These are phyloP conservation scores for Primulina tabacum DNA, from an alignment of 257 asterid species.

Conservation along the genomic window DNA sequence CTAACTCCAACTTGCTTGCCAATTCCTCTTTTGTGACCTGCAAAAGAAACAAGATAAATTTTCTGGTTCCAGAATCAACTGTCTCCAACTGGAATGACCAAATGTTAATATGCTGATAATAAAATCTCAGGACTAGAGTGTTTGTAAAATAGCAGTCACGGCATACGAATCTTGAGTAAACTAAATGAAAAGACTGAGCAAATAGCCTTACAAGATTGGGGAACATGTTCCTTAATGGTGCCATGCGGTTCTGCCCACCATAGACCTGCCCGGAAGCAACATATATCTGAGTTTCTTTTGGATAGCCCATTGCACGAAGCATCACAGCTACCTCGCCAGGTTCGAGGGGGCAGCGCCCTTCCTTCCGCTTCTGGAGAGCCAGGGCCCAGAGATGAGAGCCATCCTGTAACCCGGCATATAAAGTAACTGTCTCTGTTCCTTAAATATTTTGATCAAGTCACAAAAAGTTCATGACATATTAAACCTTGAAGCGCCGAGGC, in stretches of 20 bases:
- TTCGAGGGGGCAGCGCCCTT: slow-evolving; percentile 99
- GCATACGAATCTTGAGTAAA: too few relatives aligned
- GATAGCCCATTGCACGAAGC: slow-evolving; percentile 99
- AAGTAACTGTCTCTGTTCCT: slow-evolving; percentile 12
- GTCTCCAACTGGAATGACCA: neutral
- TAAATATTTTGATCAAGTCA: neutral
- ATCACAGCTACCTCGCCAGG: slow-evolving; percentile 98
- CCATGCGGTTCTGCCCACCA: slow-evolving; percentile 99
- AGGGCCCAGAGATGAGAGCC: slow-evolving; percentile 98
- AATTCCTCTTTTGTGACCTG: slow-evolving; percentile 97
- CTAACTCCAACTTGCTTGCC: slow-evolving; percentile 73
- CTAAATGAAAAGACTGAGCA: slow-evolving; percentile 10
- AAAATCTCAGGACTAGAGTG: too few relatives aligned
- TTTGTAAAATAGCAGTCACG: too few relatives aligned
- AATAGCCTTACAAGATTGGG: slow-evolving; percentile 79
- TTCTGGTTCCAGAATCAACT: neutral
- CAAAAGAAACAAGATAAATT: slow-evolving; percentile 11
- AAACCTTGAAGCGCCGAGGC: slow-evolving; percentile 98
- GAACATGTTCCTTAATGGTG: slow-evolving; percentile 96
- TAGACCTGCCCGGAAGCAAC: slow-evolving; percentile 99
- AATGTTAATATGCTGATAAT: too few relatives aligned
- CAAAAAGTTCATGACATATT: slow-evolving; percentile 12
- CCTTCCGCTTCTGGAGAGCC: slow-evolving; percentile 97
- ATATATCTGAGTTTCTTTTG: slow-evolving; percentile 94
- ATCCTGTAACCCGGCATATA: slow-evolving; percentile 55